Evolutionary conservation across 164 flowering plant genomes (phyloP).

Genomic region (Stephania cephalantha): DNA sequence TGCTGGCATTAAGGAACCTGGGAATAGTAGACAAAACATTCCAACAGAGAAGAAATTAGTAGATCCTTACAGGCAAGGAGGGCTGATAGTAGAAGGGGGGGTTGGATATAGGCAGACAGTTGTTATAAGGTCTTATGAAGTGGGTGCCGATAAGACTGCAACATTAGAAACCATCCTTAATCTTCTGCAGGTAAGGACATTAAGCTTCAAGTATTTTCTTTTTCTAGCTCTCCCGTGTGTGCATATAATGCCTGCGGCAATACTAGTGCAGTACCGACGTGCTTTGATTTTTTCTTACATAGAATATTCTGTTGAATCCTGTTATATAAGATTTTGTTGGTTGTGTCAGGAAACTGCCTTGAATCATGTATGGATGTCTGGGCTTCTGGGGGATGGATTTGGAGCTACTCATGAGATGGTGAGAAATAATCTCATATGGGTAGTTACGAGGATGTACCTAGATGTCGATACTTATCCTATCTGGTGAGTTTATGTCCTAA

Average conservation of each 20-base stretch:
- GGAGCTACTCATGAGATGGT: constrained; percentile 55
- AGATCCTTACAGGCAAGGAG: constrained; percentile 39
- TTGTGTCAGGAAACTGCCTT: constrained; percentile 50
- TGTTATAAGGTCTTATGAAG: constrained; percentile 72
- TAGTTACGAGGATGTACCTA: constrained; percentile 47
- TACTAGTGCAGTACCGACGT: too few relatives aligned
- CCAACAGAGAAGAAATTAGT: neutral
- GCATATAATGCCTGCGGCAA: neutral
- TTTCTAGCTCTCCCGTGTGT: neutral
- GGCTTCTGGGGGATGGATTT: constrained; percentile 48
- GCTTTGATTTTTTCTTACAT: neutral
- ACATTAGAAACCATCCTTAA: constrained; percentile 84
- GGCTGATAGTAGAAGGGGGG: constrained; percentile 51
- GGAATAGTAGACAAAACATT: neutral
- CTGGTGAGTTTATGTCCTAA: constrained; percentile 5
- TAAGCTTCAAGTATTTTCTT: too few relatives aligned
- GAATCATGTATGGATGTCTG: constrained; percentile 54
- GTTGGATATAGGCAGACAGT: constrained; percentile 59
- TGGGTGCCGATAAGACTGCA: constrained; percentile 78
- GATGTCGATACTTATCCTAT: constrained; percentile 18
- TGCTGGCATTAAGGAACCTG: neutral
- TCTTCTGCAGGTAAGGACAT: constrained; percentile 55
- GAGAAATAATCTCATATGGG: constrained; percentile 52
- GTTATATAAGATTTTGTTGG: neutral
- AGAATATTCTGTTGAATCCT: neutral